Evolutionary conservation across 331 rosid species (phyloP).

Genomic region (Quercus tomentella): DNA sequence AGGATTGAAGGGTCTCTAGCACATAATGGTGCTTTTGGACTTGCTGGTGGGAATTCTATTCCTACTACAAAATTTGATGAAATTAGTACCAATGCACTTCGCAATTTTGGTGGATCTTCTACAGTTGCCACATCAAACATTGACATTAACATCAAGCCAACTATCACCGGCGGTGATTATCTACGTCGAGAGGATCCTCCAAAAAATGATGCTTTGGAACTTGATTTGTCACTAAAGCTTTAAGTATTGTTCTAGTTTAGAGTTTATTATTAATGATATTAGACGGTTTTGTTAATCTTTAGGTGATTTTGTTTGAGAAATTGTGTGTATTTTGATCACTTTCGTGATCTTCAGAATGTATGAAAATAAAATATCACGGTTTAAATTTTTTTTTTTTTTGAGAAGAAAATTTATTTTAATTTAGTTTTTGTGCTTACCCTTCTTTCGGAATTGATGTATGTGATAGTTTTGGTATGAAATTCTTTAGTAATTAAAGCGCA

Average conservation of each 20-base stretch:
- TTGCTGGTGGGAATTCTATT: background rate
- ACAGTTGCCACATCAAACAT: background rate
- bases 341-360: too few relatives aligned
- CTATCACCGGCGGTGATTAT: background rate
- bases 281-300: background rate
- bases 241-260: background rate
- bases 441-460: too few relatives aligned
- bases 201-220: background rate
- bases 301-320: too few relatives aligned
- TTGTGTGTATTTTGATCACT: too few relatives aligned
- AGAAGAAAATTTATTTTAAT: too few relatives aligned
- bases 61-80: constrained; percentile 3
- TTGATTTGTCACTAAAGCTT: constrained; percentile 41
- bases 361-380: too few relatives aligned
- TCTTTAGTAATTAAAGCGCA: too few relatives aligned
- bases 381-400: too few relatives aligned
- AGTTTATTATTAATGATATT: background rate
- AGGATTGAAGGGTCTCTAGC: constrained; percentile 10
- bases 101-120: constrained; percentile 9
- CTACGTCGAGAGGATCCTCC: background rate
- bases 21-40: constrained; percentile 3
- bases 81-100: background rate
- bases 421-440: too few relatives aligned
- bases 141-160: background rate
- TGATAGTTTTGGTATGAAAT: too few relatives aligned